A percentile compares a stretch with the other conserved stretches of the same genome.
phyloP scores from a whole-genome alignment of 106 monocot genomes.

The Dioscorea dumetorum region DNA sequence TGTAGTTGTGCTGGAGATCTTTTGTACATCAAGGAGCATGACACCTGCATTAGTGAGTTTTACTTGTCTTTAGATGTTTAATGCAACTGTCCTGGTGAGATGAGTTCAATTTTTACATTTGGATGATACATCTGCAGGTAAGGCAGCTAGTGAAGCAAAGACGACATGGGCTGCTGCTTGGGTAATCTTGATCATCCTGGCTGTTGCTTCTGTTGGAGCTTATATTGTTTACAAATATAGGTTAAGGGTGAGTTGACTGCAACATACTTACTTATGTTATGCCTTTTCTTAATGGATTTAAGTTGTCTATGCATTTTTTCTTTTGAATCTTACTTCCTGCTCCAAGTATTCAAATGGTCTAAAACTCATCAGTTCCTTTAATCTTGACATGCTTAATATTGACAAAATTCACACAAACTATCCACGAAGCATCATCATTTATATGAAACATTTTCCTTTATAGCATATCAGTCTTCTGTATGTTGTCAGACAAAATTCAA shows the following conservation, averaged over 20 bases:
- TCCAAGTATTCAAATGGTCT: too few relatives aligned
- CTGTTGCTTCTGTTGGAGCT: slow-evolving; percentile 48
- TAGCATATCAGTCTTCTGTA: too few relatives aligned
- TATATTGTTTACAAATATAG: slow-evolving; percentile 92
- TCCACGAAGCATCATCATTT: too few relatives aligned
- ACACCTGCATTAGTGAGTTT: slow-evolving; percentile 65
- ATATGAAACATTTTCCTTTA: too few relatives aligned
- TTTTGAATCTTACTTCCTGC: too few relatives aligned
- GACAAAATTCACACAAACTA: too few relatives aligned
- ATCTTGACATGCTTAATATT: too few relatives aligned
- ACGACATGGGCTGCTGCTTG: slow-evolving; percentile 68
- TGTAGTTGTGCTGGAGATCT: slow-evolving; percentile 63
- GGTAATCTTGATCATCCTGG: slow-evolving; percentile 54
- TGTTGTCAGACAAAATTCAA: too few relatives aligned
- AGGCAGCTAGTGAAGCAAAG: slow-evolving; percentile 49
- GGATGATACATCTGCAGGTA: slow-evolving; percentile 44
- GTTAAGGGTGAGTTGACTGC: slow-evolving; percentile 54
- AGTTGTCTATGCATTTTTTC: too few relatives aligned
- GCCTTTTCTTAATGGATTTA: too few relatives aligned
- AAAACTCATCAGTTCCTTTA: too few relatives aligned
- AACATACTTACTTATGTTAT: too few relatives aligned
- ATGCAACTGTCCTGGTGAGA: neutral
- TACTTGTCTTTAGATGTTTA: neutral
- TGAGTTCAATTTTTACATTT: slow-evolving; percentile 5
- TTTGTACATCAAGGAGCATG: slow-evolving; percentile 74